phyloP scores from a whole-genome alignment of 2,329 filamentous ascomycete species.

The Fusarium verticillioides region DNA sequence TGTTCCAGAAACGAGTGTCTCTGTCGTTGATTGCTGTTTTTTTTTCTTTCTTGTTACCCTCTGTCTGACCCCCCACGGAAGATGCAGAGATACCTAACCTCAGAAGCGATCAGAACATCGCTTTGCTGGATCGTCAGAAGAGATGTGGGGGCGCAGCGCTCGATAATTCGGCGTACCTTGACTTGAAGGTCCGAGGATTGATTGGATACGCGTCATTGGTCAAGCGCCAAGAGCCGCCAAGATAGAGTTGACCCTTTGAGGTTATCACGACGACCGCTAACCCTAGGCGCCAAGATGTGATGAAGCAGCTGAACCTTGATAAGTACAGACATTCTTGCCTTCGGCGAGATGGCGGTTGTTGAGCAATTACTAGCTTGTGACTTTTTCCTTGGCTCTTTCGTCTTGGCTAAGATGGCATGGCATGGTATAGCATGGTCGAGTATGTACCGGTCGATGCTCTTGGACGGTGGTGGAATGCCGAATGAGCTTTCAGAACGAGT shows the following conservation, averaged over 20 bases:
- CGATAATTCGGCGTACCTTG: conserved; percentile 16
- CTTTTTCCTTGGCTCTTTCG: neutral
- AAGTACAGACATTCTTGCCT: conserved; percentile 10
- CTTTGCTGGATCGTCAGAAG: neutral
- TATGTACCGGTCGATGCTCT: neutral
- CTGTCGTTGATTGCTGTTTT: neutral
- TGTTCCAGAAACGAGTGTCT: conserved; percentile 24
- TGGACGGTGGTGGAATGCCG: conserved; percentile 27
- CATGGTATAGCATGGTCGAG: neutral
- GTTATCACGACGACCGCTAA: conserved; percentile 29
- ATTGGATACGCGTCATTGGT: conserved; percentile 33
- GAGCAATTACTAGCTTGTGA: conserved; percentile 11
- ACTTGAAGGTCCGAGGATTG: conserved; percentile 2
- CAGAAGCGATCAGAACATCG: conserved; percentile 9
- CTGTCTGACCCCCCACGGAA: conserved; percentile 4
- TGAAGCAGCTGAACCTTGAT: conserved; percentile 40
- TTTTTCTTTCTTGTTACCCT: conserved; percentile 1
- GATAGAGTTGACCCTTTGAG: conserved; percentile 21
- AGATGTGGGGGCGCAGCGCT: neutral
- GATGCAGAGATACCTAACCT: conserved; percentile 3
- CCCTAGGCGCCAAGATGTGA: conserved; percentile 28
- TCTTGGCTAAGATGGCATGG: conserved; percentile 1
- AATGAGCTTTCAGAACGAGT: neutral
- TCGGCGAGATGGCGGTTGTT: conserved; percentile 32
- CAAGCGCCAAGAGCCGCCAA: conserved; percentile 41